These are phyloP conservation scores for Saprolegnia parasitica DNA, from an alignment of 352 stramenopile species.

Conservation along the genomic window DNA sequence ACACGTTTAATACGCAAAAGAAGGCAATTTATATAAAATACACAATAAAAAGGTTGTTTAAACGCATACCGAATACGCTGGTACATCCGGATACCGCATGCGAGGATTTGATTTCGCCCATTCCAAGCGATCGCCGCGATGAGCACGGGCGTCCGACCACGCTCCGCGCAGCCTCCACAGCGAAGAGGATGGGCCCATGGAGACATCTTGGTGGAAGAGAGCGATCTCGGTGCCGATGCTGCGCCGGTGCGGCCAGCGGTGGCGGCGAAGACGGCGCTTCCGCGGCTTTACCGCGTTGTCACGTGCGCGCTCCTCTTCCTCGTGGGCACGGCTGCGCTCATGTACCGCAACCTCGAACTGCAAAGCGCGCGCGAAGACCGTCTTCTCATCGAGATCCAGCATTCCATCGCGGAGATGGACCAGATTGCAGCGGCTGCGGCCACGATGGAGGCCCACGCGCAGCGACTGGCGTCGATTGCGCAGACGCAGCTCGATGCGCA, in stretches of 20 bases:
- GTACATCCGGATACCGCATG: neutral
- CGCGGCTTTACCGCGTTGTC: conserved; percentile 1
- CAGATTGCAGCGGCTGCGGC: conserved; percentile 21
- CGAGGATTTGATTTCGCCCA: neutral
- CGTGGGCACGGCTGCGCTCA: conserved; percentile 13
- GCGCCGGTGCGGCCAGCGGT: neutral
- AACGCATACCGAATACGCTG: neutral
- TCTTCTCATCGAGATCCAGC: conserved; percentile 18
- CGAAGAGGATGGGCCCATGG: conserved; percentile 18
- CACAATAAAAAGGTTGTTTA: neutral
- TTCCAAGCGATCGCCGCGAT: neutral
- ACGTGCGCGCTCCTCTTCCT: conserved; percentile 18
- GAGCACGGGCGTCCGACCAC: neutral
- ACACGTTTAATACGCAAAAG: neutral
- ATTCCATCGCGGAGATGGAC: conserved; percentile 25
- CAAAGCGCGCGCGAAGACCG: conserved; percentile 6
- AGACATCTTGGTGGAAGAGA: conserved; percentile 4
- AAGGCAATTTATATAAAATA: neutral
- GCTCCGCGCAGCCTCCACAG: neutral
- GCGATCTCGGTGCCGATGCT: neutral
- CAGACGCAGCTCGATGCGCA: conserved; percentile 14
- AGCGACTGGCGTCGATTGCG: conserved; percentile 8
- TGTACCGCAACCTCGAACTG: conserved; percentile 18
- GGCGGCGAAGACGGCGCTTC: neutral
- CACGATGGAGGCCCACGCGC: conserved; percentile 19